These are phyloP conservation scores for Myxozyma nipponensis DNA, from an alignment of 805 yeast species.

Conservation along the genomic window DNA sequence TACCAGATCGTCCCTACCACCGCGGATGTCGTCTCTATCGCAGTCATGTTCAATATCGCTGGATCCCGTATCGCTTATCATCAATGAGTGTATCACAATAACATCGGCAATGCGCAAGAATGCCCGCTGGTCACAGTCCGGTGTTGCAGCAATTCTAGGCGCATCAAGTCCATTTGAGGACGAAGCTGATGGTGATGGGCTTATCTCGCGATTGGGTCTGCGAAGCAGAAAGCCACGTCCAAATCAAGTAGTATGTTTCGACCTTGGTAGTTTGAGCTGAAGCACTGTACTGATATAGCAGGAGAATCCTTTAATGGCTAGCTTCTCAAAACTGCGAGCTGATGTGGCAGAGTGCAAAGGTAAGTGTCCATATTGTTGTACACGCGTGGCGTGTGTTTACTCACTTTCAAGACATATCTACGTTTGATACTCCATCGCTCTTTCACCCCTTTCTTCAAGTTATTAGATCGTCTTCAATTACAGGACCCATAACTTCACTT, in stretches of 20 bases:
- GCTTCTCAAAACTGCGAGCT: constrained; percentile 73
- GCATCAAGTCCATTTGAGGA: constrained; percentile 41
- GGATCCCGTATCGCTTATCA: constrained; percentile 76
- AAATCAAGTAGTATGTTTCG: constrained; percentile 10
- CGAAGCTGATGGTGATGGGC: constrained; percentile 42
- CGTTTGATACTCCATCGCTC: constrained; percentile 66
- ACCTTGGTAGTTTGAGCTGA: neutral
- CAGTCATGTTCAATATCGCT: constrained; percentile 42
- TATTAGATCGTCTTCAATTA: constrained; percentile 75
- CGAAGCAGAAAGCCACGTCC: constrained; percentile 29
- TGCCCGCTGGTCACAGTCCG: constrained; percentile 68
- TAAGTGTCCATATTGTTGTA: neutral
- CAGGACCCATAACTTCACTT: constrained; percentile 79
- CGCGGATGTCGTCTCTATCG: constrained; percentile 20
- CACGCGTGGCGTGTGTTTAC: neutral
- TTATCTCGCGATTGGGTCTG: constrained; percentile 38
- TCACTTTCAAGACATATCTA: constrained; percentile 41
- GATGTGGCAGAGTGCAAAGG: constrained; percentile 55
- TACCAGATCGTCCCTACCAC: constrained; percentile 6
- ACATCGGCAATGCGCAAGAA: constrained; percentile 87
- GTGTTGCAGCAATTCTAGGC: constrained; percentile 81
- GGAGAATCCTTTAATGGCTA: constrained; percentile 34
- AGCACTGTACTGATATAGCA: constrained; percentile 29
- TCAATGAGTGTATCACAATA: constrained; percentile 82
- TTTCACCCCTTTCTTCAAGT: constrained; percentile 83